Conservation (phyloP, 2,329 filamentous ascomycete species). For the Penicillium verrucosum region DNA sequence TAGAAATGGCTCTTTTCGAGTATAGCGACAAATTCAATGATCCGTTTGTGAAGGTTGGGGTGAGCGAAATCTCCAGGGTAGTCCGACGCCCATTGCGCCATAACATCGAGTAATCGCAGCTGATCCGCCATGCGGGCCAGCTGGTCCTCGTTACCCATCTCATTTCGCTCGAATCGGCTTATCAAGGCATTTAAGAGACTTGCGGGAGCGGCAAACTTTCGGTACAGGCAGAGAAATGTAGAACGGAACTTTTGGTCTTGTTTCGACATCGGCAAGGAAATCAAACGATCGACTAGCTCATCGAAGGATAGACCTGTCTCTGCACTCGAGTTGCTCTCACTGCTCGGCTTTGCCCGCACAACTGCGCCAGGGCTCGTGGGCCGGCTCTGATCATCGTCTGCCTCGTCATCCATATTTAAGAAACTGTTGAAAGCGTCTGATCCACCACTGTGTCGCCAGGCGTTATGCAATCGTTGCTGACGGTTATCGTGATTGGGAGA, state of each 20-base stretch:
- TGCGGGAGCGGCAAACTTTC: conserved; percentile 82
- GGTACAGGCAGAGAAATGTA: conserved; percentile 88
- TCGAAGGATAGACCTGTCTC: conserved; percentile 50
- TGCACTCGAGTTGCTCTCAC: conserved; percentile 29
- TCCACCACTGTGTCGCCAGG: conserved; percentile 40
- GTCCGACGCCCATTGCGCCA: conserved; percentile 82
- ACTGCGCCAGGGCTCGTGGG: conserved; percentile 28
- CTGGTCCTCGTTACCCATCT: conserved; percentile 68
- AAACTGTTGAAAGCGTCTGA: conserved; percentile 44
- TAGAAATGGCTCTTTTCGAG: conserved; percentile 79
- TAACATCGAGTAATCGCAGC: conserved; percentile 74
- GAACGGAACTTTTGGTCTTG: conserved; percentile 85
- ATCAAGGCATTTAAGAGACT: conserved; percentile 72
- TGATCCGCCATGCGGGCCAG: conserved; percentile 77
- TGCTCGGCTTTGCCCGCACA: conserved; percentile 33
- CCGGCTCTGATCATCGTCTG: conserved; percentile 29
- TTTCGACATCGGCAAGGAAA: conserved; percentile 77
- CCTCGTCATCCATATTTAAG: conserved; percentile 44
- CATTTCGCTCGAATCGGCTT: conserved; percentile 63
- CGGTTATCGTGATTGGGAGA: conserved; percentile 32
- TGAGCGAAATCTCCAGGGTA: conserved; percentile 94
- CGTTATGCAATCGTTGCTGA: conserved; percentile 34
- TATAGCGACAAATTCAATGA: conserved; percentile 71
- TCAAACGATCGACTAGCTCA: conserved; percentile 80
- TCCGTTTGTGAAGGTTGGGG: conserved; percentile 64